Evolutionary conservation across 139 green algal species (phyloP).

Genomic region (Deuterostichococcus epilithicus): DNA sequence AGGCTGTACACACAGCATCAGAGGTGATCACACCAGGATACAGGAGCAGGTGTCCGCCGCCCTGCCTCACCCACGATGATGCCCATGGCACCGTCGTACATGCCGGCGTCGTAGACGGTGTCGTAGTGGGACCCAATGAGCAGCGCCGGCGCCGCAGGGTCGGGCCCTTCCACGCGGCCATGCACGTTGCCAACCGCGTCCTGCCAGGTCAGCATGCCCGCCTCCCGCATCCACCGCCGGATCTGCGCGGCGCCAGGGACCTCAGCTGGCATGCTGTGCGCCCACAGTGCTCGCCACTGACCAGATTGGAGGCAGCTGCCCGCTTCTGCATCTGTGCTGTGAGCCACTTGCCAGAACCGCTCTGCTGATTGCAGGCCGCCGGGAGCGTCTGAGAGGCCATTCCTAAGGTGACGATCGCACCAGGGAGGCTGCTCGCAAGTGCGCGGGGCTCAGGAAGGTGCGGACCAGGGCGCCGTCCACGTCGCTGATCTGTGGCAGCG

Average conservation of each 20-base stretch:
- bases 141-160: conserved; percentile 27
- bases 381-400: too few species aligned
- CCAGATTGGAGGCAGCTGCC: not conserved
- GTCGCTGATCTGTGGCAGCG: conserved; percentile 56
- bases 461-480: conserved; percentile 43
- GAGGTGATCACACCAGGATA: too few species aligned
- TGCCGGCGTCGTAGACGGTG: conserved; percentile 87
- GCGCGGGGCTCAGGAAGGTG: conserved; percentile 66
- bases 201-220: conserved; percentile 66
- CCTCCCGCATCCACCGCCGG: conserved; percentile 62
- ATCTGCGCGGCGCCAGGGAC: conserved; percentile 23
- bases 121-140: conserved; percentile 90
- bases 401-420: not conserved
- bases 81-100: conserved; percentile 84
- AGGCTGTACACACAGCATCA: too few species aligned
- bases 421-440: conserved; percentile 39
- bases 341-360: too few species aligned
- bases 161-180: conserved; percentile 39
- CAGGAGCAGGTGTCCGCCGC: too few species aligned
- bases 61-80: conserved; percentile 47
- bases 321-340: too few species aligned
- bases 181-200: conserved; percentile 84
- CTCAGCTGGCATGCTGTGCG: not conserved
- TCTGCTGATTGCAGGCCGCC: too few species aligned
- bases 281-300: not conserved